Conservation (phyloP, 805 yeast species). For the Wickerhamiella lipophila region DNA sequence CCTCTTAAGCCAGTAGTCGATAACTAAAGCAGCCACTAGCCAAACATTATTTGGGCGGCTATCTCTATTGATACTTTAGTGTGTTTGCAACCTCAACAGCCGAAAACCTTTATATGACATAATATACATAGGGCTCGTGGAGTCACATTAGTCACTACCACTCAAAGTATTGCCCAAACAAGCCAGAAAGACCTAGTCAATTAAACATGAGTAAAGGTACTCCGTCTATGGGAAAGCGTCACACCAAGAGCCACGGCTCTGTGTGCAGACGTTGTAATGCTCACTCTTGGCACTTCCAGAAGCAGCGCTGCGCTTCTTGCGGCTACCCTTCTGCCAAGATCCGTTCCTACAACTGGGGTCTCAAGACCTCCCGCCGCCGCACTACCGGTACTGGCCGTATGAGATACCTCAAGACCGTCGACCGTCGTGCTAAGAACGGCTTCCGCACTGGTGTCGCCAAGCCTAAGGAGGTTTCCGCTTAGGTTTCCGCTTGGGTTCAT, state of each 20-base stretch:
- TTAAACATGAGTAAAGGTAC: conserved; percentile 65
- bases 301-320: conserved; percentile 97
- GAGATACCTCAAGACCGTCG: conserved; percentile 92
- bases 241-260: conserved; percentile 94
- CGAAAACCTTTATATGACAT: background rate
- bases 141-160: conserved; percentile 1
- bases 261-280: conserved; percentile 94
- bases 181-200: conserved; percentile 6
- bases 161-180: conserved; percentile 7
- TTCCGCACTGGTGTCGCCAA: conserved; percentile 72
- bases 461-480: conserved; percentile 41
- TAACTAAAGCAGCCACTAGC: too few species aligned
- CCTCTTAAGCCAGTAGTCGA: too few species aligned
- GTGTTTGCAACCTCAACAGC: too few species aligned
- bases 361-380: conserved; percentile 98
- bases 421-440: conserved; percentile 98
- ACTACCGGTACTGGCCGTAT: conserved; percentile 99
- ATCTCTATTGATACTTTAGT: too few species aligned
- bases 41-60: too few species aligned
- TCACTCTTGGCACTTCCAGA: conserved; percentile 98
- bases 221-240: conserved; percentile 99
- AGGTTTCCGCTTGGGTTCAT: conserved; percentile 31
- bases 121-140: background rate
- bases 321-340: conserved; percentile 99
- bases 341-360: conserved; percentile 94